These are phyloP conservation scores for Macrolepiota dolichaula DNA, from an alignment of 768 basidiomycete genomes.

Conservation along the genomic window DNA sequence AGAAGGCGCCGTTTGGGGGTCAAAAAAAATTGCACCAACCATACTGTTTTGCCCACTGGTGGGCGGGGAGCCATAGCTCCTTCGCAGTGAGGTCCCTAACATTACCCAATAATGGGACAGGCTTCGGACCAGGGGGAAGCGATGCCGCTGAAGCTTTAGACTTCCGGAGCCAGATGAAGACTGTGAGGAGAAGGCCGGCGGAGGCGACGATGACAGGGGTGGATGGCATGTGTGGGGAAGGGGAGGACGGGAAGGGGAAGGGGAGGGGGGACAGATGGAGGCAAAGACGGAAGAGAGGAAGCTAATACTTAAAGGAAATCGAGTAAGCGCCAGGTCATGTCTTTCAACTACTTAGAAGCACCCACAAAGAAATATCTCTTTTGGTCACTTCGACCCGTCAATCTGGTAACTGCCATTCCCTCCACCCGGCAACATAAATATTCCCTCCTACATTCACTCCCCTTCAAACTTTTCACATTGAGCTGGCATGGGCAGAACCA, in stretches of 20 bases:
- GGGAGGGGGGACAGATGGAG: slow-evolving; percentile 9
- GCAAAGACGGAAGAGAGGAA: slow-evolving; percentile 7
- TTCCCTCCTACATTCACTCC: not conserved
- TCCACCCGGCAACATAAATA: not conserved
- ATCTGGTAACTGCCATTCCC: not conserved
- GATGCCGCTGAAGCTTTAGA: slow-evolving; percentile 35
- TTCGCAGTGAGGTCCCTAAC: slow-evolving; percentile 53
- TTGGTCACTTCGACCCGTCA: not conserved
- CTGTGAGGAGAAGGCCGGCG: slow-evolving; percentile 30
- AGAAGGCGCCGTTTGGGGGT: not conserved
- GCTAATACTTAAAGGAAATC: slow-evolving; percentile 12
- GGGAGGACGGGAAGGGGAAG: slow-evolving; percentile 6
- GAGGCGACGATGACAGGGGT: slow-evolving; percentile 11
- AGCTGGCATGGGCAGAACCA: not conserved
- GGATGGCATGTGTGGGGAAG: slow-evolving; percentile 4
- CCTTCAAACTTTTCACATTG: not conserved
- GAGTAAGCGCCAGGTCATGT: slow-evolving; percentile 3
- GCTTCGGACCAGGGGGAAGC: slow-evolving; percentile 67
- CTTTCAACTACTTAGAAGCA: not conserved
- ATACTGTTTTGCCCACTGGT: slow-evolving; percentile 58
- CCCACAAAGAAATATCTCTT: slow-evolving; percentile 5
- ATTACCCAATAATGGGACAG: slow-evolving; percentile 65
- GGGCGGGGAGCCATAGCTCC: slow-evolving; percentile 63
- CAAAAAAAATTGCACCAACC: slow-evolving; percentile 36
- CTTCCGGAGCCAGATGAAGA: slow-evolving; percentile 41